Conservation (phyloP, 257 asterid genomes). For the Solanum medicagineum region DNA sequence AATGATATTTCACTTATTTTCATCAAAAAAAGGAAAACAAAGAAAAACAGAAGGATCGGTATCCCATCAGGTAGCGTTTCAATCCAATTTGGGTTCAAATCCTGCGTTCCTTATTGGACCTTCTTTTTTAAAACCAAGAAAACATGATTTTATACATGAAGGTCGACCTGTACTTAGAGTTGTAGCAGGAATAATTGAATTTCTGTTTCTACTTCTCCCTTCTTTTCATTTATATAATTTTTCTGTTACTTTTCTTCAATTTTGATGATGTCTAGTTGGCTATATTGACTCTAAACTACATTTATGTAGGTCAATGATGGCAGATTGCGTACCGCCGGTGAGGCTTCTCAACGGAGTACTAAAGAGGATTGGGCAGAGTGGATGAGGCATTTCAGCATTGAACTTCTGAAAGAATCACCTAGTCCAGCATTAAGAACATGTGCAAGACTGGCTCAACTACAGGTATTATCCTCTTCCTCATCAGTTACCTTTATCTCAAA, state of each 20-base stretch:
- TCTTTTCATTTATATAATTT: background rate
- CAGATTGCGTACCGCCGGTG: slow-evolving; percentile 86
- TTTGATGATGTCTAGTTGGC: background rate
- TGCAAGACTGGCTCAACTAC: slow-evolving; percentile 93
- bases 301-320: slow-evolving; percentile 68
- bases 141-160: background rate
- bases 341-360: slow-evolving; percentile 99
- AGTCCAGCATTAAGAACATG: slow-evolving; percentile 95
- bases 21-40: background rate
- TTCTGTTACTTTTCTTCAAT: background rate
- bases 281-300: background rate
- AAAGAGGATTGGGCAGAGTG: slow-evolving; percentile 99
- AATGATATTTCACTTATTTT: background rate
- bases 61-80: background rate
- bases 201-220: background rate
- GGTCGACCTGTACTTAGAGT: background rate
- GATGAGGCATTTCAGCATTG: slow-evolving; percentile 99
- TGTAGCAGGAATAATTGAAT: background rate
- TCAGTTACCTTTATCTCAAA: background rate
- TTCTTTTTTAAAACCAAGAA: background rate
- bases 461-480: slow-evolving; percentile 29
- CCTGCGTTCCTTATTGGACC: background rate
- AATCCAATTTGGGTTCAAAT: background rate
- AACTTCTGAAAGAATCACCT: slow-evolving; percentile 93
- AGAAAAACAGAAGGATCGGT: background rate